These are phyloP conservation scores for Aspergillus sparsus DNA, from an alignment of 495 filamentous ascomycete genomes.

Conservation along the genomic window DNA sequence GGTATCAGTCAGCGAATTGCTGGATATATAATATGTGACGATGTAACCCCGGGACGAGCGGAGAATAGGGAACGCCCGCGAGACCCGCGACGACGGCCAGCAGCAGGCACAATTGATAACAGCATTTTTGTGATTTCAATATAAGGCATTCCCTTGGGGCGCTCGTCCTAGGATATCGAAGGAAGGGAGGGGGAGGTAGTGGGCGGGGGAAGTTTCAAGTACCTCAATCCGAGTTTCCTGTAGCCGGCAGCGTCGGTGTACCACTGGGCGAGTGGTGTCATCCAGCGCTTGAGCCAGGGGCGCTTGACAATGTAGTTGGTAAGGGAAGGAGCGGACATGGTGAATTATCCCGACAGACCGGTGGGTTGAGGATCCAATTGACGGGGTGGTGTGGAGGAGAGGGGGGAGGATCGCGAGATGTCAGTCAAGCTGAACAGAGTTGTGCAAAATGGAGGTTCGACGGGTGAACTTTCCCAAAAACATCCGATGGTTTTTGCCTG, in stretches of 20 bases:
- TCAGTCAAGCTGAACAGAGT: slow-evolving; percentile 46
- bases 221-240: slow-evolving; percentile 90
- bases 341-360: slow-evolving; percentile 38
- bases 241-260: slow-evolving; percentile 87
- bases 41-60: slow-evolving; percentile 23
- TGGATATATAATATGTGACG: slow-evolving; percentile 23
- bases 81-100: slow-evolving; percentile 10
- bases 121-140: neutral
- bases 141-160: neutral
- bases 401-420: slow-evolving; percentile 32
- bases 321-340: slow-evolving; percentile 74
- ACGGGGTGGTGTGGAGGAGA: slow-evolving; percentile 28
- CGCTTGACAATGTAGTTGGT: slow-evolving; percentile 71
- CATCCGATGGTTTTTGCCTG: slow-evolving; percentile 30
- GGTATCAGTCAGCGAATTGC: slow-evolving; percentile 21
- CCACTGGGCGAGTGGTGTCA: slow-evolving; percentile 79
- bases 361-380: slow-evolving; percentile 31
- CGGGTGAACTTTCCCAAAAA: slow-evolving; percentile 35
- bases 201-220: slow-evolving; percentile 31
- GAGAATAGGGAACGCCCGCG: slow-evolving; percentile 20
- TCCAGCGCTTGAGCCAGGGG: slow-evolving; percentile 77
- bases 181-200: slow-evolving; percentile 20
- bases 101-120: neutral
- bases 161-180: slow-evolving; percentile 10
- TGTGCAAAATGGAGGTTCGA: slow-evolving; percentile 51